These are phyloP conservation scores for Ogataea populi-albae DNA, from an alignment of 805 yeast genomes.

Conservation along the genomic window DNA sequence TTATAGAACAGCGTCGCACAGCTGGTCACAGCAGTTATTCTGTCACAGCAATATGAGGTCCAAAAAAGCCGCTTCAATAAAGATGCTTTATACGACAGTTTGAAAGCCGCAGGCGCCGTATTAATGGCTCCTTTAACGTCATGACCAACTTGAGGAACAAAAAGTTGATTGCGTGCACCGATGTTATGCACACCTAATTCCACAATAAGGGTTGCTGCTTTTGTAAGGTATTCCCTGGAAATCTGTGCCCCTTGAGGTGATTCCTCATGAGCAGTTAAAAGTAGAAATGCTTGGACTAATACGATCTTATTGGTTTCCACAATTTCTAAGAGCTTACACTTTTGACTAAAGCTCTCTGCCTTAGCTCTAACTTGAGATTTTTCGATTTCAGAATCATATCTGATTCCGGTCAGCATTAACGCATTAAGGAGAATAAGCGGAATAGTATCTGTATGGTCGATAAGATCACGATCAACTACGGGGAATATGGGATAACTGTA, in stretches of 20 bases:
- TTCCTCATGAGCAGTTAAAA: conserved; percentile 31
- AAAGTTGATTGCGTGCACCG: conserved; percentile 23
- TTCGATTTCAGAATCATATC: conserved; percentile 19
- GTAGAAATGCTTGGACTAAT: conserved; percentile 27
- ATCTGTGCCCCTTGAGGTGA: conserved; percentile 28
- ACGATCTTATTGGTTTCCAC: conserved; percentile 29
- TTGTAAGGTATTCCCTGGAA: conserved; percentile 25
- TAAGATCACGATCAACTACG: conserved; percentile 25
- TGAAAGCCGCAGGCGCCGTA: conserved; percentile 14
- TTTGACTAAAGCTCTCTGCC: conserved; percentile 23
- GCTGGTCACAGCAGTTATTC: conserved; percentile 29
- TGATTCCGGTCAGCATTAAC: conserved; percentile 23
- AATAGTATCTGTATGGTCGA: conserved; percentile 14
- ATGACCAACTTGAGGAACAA: conserved; percentile 1
- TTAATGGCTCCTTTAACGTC: conserved; percentile 3
- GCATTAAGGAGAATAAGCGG: conserved; percentile 32
- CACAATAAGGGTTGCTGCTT: conserved; percentile 26
- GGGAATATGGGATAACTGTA: conserved; percentile 30
- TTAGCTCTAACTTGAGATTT: conserved; percentile 17
- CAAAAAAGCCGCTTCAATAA: conserved; percentile 29
- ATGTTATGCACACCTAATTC: conserved; percentile 31
- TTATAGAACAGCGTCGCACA: conserved; percentile 29
- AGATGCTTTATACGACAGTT: conserved; percentile 21
- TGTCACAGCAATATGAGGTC: conserved; percentile 30
- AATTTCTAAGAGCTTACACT: conserved; percentile 27